These are phyloP conservation scores for Smallanthus sonchifolius DNA, from an alignment of 129 eudicot genomes.

Conservation along the genomic window DNA sequence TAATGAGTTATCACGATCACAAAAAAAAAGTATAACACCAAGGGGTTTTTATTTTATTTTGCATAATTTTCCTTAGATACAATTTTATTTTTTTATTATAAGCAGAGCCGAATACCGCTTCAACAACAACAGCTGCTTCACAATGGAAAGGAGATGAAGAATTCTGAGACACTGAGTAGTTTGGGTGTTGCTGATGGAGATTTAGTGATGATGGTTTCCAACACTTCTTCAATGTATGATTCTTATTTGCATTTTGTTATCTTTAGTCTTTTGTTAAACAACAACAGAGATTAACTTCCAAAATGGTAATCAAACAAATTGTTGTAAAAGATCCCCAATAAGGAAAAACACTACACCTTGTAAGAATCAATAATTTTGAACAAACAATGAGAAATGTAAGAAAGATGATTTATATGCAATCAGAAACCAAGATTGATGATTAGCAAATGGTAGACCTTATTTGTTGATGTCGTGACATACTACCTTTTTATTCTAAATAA, in stretches of 20 bases:
- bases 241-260: neutral
- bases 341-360: neutral
- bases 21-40: neutral
- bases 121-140: slow-evolving; percentile 75
- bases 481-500: neutral
- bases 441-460: neutral
- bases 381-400: neutral
- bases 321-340: neutral
- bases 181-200: slow-evolving; percentile 86
- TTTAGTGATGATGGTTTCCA: slow-evolving; percentile 89
- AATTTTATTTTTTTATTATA: neutral
- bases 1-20: neutral
- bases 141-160: slow-evolving; percentile 86
- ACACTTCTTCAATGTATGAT: slow-evolving; percentile 51
- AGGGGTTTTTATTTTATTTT: neutral
- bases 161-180: slow-evolving; percentile 64
- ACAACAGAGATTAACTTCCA: neutral
- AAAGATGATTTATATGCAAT: neutral
- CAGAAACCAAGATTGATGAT: neutral
- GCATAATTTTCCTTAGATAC: neutral
- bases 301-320: neutral
- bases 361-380: neutral
- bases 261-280: neutral
- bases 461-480: neutral
- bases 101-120: slow-evolving; percentile 69